These are phyloP conservation scores for Neocatenulostroma microsporum DNA, from an alignment of 2,329 filamentous ascomycete species.

Conservation along the genomic window DNA sequence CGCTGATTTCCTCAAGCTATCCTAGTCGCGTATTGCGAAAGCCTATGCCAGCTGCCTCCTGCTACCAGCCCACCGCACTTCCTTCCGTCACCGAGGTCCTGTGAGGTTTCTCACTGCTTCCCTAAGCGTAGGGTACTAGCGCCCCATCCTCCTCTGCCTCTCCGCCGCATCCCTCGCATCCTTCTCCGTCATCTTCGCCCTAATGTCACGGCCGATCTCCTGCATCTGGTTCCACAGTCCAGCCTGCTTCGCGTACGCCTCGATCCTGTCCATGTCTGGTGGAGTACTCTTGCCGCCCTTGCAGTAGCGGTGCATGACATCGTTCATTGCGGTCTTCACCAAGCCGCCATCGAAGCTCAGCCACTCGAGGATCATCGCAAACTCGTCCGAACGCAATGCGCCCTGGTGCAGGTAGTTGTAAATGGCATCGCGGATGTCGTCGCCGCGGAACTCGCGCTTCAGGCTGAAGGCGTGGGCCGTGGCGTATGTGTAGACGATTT, in stretches of 20 bases:
- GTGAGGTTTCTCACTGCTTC: too few species aligned
- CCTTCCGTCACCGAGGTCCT: too few species aligned
- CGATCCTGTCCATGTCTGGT: constrained; percentile 6
- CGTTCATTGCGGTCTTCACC: constrained; percentile 8
- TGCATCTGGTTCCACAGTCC: constrained; percentile 8
- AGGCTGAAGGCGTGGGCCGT: constrained; percentile 8
- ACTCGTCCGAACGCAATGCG: constrained; percentile 5
- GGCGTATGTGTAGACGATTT: constrained; percentile 7
- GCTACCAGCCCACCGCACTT: too few species aligned
- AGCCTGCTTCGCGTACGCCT: not conserved
- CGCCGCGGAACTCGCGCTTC: constrained; percentile 7
- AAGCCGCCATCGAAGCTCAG: constrained; percentile 9
- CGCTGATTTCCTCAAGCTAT: too few species aligned
- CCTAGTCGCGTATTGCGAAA: too few species aligned
- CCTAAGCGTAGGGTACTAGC: too few species aligned
- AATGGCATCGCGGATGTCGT: constrained; percentile 9
- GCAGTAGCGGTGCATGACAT: constrained; percentile 5
- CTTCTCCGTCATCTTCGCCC: constrained; percentile 4
- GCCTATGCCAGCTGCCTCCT: too few species aligned
- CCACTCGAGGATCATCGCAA: constrained; percentile 8
- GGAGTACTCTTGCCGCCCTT: constrained; percentile 4
- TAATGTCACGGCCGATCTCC: constrained; percentile 3
- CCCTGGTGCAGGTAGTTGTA: constrained; percentile 8
- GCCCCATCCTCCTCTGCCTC: too few species aligned
- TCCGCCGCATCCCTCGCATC: not conserved